Evolutionary conservation across 352 stramenopile genomes (phyloP).

Genomic region (Pythium myriotylum): DNA sequence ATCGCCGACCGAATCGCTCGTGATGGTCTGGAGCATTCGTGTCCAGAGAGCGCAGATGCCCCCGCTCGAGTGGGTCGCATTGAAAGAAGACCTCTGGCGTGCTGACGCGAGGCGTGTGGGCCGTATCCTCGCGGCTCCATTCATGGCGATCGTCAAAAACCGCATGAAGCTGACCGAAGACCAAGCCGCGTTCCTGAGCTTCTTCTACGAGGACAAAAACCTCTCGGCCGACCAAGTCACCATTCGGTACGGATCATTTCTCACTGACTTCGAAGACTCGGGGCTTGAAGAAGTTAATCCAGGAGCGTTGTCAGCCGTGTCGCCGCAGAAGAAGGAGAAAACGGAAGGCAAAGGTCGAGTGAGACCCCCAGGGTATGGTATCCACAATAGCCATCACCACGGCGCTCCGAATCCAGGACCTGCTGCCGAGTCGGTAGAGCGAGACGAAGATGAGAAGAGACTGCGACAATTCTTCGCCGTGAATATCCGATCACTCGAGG

Average conservation of each 20-base stretch:
- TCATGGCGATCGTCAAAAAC: slow-evolving; percentile 48
- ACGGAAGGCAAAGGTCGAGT: slow-evolving; percentile 34
- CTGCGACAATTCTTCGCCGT: slow-evolving; percentile 46
- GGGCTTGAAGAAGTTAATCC: slow-evolving; percentile 40
- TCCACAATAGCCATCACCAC: slow-evolving; percentile 27
- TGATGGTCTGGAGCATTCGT: slow-evolving; percentile 75
- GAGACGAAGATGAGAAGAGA: slow-evolving; percentile 43
- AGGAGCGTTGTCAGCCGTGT: slow-evolving; percentile 1
- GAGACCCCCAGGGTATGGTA: slow-evolving; percentile 25
- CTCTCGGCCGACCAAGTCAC: slow-evolving; percentile 55
- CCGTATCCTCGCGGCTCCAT: slow-evolving; percentile 48
- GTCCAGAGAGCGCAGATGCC: slow-evolving; percentile 52
- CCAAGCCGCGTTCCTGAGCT: slow-evolving; percentile 68
- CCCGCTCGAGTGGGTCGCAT: slow-evolving; percentile 34
- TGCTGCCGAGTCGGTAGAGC: slow-evolving; percentile 14
- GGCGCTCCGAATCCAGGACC: neutral
- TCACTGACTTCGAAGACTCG: slow-evolving; percentile 74
- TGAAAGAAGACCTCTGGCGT: slow-evolving; percentile 60
- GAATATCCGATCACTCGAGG: slow-evolving; percentile 48
- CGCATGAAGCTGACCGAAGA: slow-evolving; percentile 56
- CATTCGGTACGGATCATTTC: slow-evolving; percentile 71
- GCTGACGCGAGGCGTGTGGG: slow-evolving; percentile 56
- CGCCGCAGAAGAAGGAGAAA: slow-evolving; percentile 9
- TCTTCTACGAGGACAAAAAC: slow-evolving; percentile 80
- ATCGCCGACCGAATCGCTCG: slow-evolving; percentile 66